Percentiles rank a stretch among this genome's conserved stretches.
These are phyloP conservation scores for Raffaelea albimanens DNA, from an alignment of 2,329 filamentous ascomycete species.

Conservation along the genomic window DNA sequence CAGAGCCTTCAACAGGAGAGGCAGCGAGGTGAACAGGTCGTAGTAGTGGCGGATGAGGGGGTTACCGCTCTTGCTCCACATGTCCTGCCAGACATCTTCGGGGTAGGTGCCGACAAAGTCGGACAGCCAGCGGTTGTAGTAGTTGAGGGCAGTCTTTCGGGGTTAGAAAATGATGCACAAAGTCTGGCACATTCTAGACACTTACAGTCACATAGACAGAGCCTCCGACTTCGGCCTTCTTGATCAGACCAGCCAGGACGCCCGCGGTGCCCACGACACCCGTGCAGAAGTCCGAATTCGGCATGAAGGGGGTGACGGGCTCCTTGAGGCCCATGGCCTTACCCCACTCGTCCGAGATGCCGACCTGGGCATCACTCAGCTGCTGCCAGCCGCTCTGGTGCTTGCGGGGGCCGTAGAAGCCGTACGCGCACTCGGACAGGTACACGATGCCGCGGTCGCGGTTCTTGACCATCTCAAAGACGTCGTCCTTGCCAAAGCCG, in stretches of 20 bases:
- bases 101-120: neutral
- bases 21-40: neutral
- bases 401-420: slow-evolving; percentile 32
- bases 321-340: neutral
- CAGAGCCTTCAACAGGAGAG: neutral
- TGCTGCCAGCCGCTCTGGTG: slow-evolving; percentile 39
- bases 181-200: too few species aligned
- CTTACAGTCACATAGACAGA: neutral
- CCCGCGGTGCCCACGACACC: neutral
- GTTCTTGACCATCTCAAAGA: slow-evolving; percentile 27
- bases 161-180: too few species aligned
- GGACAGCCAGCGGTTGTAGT: neutral
- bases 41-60: neutral
- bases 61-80: neutral
- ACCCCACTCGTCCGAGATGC: neutral
- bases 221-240: neutral
- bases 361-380: slow-evolving; percentile 24
- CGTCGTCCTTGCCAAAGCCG: slow-evolving; percentile 27
- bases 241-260: neutral
- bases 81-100: neutral
- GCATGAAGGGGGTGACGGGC: neutral
- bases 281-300: neutral
- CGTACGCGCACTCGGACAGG: slow-evolving; percentile 39
- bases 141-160: neutral
- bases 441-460: slow-evolving; percentile 34